Evolutionary conservation across 306 rosid species (phyloP), one percentile per base, ranked within the genome.

Genomic region (Inga leiocalycina): DNA sequence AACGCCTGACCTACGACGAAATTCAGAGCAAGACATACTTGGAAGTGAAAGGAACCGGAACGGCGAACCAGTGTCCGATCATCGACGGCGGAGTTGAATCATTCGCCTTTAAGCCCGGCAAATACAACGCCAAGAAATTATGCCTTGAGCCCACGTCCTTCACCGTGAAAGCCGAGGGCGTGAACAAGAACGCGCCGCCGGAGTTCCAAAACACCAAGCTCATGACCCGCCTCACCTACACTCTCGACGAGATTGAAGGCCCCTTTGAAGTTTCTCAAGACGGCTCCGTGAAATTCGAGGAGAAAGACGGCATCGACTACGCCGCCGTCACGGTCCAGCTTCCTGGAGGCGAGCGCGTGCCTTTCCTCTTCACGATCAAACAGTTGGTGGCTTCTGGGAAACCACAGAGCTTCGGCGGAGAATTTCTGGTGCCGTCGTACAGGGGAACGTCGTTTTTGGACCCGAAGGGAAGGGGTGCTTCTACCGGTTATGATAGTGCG

Each of bases 391-490:
- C 99, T 44, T 87, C 99, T 2, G 99, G 99, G 13, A 96, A 93
- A 34, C 99, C 99, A 0, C 91, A 93, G 0, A 88, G 57, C 51
- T 92, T 96, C 22, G 4, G 92, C 0, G 99, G 99, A 2, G 88
- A 91, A 81, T 93, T 80, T 78, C 57, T 96, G 11, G 99, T 96
- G 0, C 99, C 99, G 0, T 96, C 99, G 0, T 96, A 96, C 93
- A 91, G 99, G 8, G 99, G 99, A 13, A 71, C 88, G 4, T 96
- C 99, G 8, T 96, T 96, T 93, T 89, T 96, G 93, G 99, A 96
- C 93, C 99, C 99, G 45, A 96, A 96, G 93, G 99, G 99, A 74
- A 88, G 99, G 24, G 99, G 99, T 83, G 99, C 97, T 3, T 96
- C 99, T 0, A 85, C 92, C 0, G 99, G 99, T 12, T 96, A 96